Base-by-base conservation (phyloP, 176 grass and related monocot genomes). In the Zoysia pacifica region DNA sequence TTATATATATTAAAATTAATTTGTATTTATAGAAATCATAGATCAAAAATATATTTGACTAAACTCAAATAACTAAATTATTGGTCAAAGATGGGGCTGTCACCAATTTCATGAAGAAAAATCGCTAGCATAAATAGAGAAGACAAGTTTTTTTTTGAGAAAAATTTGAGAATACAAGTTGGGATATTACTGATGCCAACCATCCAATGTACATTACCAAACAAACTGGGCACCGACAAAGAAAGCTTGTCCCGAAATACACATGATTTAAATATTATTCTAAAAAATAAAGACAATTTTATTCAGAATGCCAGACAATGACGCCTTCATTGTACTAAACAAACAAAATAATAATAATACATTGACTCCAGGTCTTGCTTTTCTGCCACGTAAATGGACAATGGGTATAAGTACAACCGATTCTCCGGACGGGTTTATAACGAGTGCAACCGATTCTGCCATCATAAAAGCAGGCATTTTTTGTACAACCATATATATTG, bases 291-390 rank as follows among this genome's bases (percentile, higher is more conserved):
- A 44, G 18, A 79, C 20, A 6, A 69, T 80, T 79, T 79, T 82
- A 78, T 89, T 86, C 38, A 50, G 37, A 69, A 77, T 78, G 82
- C 67, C 67, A n/a, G 59, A 68, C 7, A 67, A 72, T 77, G 60
- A n/a, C 51, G 60, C 77, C 67, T 85, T 89, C 82, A 86, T 89
- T 89, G 72, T 51, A 41, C 82, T 86, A 86, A 49, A 81, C 52
- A 82, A 81, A 49, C 51, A 19, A 62, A 62, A 62, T 35, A 85
- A 86, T 28, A 28, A 28, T 78, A 36, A 79, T 88, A 82, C 83
- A 78, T 58, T 12, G 50, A 53, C 20, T 67, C 20, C 79, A 67
- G 45, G 66, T 89, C 78, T 62, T 50, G 67, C 61, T 79, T 58
- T 81, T 50, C n/a, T 20, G 58, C 65, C n/a, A 12, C 19, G 3